These are phyloP conservation scores for Martiniozyma asiatica DNA, from an alignment of 1,139 yeast species.

Conservation along the genomic window DNA sequence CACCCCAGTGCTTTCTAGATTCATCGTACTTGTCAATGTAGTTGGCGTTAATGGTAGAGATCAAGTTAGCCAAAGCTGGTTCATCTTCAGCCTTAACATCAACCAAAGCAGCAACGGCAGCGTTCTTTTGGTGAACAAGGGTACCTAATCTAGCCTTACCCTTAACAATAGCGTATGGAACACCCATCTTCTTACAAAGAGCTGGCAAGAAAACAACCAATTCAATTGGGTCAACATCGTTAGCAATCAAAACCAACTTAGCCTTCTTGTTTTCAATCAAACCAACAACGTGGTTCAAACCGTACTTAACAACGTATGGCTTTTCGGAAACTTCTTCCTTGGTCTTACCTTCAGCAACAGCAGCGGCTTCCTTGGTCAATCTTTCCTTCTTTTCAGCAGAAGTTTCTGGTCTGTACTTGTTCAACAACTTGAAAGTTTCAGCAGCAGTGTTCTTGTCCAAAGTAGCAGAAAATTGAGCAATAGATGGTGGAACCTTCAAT, in stretches of 20 bases:
- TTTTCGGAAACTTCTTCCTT: slow-evolving; percentile 91
- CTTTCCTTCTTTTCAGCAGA: slow-evolving; percentile 96
- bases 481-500: slow-evolving; percentile 97
- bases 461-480: slow-evolving; percentile 89
- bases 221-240: slow-evolving; percentile 98
- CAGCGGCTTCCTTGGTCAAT: slow-evolving; percentile 97
- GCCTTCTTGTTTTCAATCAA: slow-evolving; percentile 97
- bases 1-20: slow-evolving; percentile 98
- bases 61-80: slow-evolving; percentile 83
- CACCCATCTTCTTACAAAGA: slow-evolving; percentile 98
- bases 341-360: slow-evolving; percentile 94
- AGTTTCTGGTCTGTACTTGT: slow-evolving; percentile 98
- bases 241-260: slow-evolving; percentile 89
- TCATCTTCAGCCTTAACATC: slow-evolving; percentile 91
- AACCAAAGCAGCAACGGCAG: slow-evolving; percentile 93
- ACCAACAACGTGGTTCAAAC: slow-evolving; percentile 96
- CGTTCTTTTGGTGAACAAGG: slow-evolving; percentile 91
- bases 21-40: slow-evolving; percentile 89
- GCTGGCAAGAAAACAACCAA: slow-evolving; percentile 95
- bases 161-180: slow-evolving; percentile 96
- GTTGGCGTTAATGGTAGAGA: slow-evolving; percentile 88
- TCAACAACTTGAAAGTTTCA: slow-evolving; percentile 89
- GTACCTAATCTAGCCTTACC: slow-evolving; percentile 99
- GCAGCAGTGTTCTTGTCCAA: slow-evolving; percentile 98
- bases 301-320: slow-evolving; percentile 93